These are phyloP conservation scores for Leccinum subtestaceum DNA, from an alignment of 768 basidiomycete genomes.

Conservation along the genomic window DNA sequence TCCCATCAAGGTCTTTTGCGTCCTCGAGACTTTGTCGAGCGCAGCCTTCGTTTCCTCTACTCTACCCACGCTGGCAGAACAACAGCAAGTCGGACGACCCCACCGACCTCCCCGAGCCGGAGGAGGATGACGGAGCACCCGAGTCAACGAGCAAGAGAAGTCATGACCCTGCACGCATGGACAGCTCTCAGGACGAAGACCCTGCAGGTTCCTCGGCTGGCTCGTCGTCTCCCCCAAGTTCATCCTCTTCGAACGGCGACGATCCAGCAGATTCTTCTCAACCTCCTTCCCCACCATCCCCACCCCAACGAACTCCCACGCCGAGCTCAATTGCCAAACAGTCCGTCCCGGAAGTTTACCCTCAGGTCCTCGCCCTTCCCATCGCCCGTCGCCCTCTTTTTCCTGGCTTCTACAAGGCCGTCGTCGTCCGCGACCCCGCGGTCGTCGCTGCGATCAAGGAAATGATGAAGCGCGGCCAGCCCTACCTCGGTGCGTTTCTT, in stretches of 20 bases:
- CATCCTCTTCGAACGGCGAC: slow-evolving; percentile 34
- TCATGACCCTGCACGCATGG: slow-evolving; percentile 19
- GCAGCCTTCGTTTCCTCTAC: slow-evolving; percentile 31
- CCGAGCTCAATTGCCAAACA: slow-evolving; percentile 73
- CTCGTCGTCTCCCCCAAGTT: slow-evolving; percentile 31
- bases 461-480: slow-evolving; percentile 95
- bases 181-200: slow-evolving; percentile 31
- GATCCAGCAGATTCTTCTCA: slow-evolving; percentile 37
- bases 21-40: slow-evolving; percentile 23
- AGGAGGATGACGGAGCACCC: slow-evolving; percentile 22
- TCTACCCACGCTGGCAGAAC: slow-evolving; percentile 41
- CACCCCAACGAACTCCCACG: slow-evolving; percentile 35
- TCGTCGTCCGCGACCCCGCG: slow-evolving; percentile 85
- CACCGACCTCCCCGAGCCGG: slow-evolving; percentile 21
- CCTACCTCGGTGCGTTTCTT: slow-evolving; percentile 94
- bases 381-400: slow-evolving; percentile 94
- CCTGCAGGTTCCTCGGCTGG: slow-evolving; percentile 32
- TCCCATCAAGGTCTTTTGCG: slow-evolving; percentile 27
- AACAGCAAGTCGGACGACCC: slow-evolving; percentile 29
- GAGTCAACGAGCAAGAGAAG: slow-evolving; percentile 21
- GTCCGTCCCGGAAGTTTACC: slow-evolving; percentile 86
- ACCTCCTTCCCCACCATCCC: slow-evolving; percentile 29
- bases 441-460: slow-evolving; percentile 95
- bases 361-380: slow-evolving; percentile 91
- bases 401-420: slow-evolving; percentile 98